Percentiles rank a stretch among this genome's conserved stretches.
These are phyloP conservation scores for Malassezia equina DNA, from an alignment of 1,284 basidiomycete genomes.

Conservation along the genomic window DNA sequence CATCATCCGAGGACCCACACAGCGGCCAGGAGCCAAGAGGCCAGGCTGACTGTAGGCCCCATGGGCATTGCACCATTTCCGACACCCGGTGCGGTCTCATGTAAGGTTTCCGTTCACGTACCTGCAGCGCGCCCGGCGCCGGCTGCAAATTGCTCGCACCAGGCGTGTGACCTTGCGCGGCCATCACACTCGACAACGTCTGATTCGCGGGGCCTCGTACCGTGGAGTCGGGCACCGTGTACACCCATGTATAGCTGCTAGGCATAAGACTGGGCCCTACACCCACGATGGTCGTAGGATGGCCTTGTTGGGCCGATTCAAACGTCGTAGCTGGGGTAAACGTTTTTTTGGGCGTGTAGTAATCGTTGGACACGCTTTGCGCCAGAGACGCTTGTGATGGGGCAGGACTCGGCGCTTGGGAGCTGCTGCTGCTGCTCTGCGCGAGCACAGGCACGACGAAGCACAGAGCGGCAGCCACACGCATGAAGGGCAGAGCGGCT, in stretches of 20 bases:
- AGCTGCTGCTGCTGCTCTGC: background rate
- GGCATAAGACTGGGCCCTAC: slow-evolving; percentile 1
- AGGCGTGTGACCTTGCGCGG: background rate
- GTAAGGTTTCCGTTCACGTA: background rate
- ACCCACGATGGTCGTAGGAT: background rate
- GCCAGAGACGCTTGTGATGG: background rate
- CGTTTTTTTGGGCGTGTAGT: slow-evolving; percentile 12
- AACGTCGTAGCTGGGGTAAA: slow-evolving; percentile 14
- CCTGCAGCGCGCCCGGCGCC: slow-evolving; percentile 3
- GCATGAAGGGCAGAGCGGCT: background rate
- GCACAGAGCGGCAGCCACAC: background rate
- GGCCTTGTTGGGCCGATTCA: background rate
- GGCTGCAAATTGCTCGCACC: slow-evolving; percentile 9
- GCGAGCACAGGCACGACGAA: background rate
- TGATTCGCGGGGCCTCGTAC: slow-evolving; percentile 2
- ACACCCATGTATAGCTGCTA: slow-evolving; percentile 8
- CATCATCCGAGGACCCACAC: background rate
- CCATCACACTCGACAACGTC: slow-evolving; percentile 2
- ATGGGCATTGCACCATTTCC: background rate
- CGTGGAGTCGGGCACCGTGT: slow-evolving; percentile 10
- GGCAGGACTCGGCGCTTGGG: background rate
- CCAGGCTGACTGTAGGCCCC: background rate
- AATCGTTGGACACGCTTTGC: slow-evolving; percentile 3
- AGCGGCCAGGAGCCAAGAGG: background rate
- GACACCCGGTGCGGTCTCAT: background rate